Percentiles rank a stretch among this genome's conserved stretches.
phyloP scores from a whole-genome alignment of 257 asterid species.

The Nicotiana knightiana region DNA sequence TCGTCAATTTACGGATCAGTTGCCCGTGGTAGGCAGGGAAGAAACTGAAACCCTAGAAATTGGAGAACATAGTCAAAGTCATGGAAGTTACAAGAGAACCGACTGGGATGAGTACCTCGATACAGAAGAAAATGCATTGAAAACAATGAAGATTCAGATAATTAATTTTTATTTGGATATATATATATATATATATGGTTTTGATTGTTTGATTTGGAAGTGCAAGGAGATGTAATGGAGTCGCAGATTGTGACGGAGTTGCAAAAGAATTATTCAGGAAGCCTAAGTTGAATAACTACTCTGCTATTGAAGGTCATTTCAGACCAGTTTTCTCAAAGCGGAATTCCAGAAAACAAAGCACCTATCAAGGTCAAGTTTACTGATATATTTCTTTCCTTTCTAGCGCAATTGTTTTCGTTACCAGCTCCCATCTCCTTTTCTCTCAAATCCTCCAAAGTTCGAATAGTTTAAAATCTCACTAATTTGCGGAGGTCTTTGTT shows the following conservation, averaged over 20 bases:
- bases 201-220: constrained; percentile 16
- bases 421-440: too few species aligned
- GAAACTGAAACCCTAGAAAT: constrained; percentile 11
- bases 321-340: constrained; percentile 34
- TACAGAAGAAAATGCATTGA: constrained; percentile 26
- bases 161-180: not conserved
- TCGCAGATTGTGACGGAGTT: constrained; percentile 53
- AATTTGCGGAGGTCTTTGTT: too few species aligned
- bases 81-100: constrained; percentile 34
- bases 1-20: constrained; percentile 53
- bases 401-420: too few species aligned
- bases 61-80: not conserved
- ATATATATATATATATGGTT: not conserved
- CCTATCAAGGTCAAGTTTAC: constrained; percentile 27
- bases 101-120: constrained; percentile 82
- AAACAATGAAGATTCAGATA: constrained; percentile 26
- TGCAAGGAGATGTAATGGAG: constrained; percentile 46
- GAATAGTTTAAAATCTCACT: not conserved
- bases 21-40: constrained; percentile 11
- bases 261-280: constrained; percentile 44
- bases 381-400: too few species aligned
- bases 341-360: constrained; percentile 18
- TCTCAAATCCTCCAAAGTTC: not conserved
- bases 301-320: constrained; percentile 18
- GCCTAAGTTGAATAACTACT: constrained; percentile 39